A percentile compares a stretch with the other conserved stretches of the same genome.
Conservation (phyloP, 2,329 filamentous ascomycete genomes). For the Claviceps pazoutovae region DNA sequence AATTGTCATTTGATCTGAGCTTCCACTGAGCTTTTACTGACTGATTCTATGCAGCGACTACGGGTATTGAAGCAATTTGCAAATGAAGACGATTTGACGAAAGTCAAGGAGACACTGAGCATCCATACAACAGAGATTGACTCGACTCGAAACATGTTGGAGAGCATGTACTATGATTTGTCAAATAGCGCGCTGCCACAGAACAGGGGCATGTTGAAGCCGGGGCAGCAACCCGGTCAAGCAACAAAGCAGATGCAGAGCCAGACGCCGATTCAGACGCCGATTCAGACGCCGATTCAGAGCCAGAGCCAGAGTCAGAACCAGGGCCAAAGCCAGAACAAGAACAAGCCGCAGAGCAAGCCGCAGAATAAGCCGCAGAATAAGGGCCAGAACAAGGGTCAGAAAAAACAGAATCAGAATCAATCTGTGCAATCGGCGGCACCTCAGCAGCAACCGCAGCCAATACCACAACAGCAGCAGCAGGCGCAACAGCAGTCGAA, state of each 20-base stretch:
- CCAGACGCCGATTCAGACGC: no score
- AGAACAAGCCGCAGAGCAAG: no score
- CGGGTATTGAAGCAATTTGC: conserved; percentile 40
- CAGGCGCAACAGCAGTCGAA: conserved; percentile 10
- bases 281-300: no score
- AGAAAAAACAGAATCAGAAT: conserved; percentile 7
- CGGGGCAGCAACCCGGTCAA: conserved; percentile 12
- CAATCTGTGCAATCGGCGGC: conserved; percentile 9
- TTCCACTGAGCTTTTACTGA: background rate
- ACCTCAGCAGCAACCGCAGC: conserved; percentile 18
- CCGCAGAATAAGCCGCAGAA: no score
- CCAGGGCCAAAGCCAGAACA: no score
- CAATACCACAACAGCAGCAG: conserved; percentile 14
- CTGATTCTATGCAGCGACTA: conserved; percentile 27
- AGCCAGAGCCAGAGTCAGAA: no score
- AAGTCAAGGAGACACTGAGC: conserved; percentile 35
- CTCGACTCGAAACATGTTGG: conserved; percentile 30
- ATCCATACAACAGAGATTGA: conserved; percentile 39
- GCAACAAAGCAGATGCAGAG: conserved; percentile 6
- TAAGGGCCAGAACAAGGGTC: no score
- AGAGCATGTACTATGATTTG: conserved; percentile 37
- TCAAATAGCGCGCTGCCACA: conserved; percentile 16
- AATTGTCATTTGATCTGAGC: background rate
- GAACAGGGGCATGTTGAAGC: conserved; percentile 13
- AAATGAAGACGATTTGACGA: conserved; percentile 32